Evolutionary conservation across 768 basidiomycete species (phyloP).

Genomic region (Suillus weaverae): DNA sequence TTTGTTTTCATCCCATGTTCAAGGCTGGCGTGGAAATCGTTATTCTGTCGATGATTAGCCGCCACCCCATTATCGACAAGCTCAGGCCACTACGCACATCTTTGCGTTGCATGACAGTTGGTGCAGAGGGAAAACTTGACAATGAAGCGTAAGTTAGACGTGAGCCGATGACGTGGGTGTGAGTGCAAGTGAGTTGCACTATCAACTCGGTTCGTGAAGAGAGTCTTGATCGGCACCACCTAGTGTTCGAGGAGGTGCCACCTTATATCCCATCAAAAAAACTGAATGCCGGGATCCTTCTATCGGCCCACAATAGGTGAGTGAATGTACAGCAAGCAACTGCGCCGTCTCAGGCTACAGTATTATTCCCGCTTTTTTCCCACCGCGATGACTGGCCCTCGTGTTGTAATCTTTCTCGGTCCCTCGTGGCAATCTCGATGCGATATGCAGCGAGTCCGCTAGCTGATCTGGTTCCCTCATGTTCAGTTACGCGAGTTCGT

Average conservation of each 20-base stretch:
- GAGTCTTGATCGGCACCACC: background rate
- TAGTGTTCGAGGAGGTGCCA: background rate
- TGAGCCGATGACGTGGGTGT: slow-evolving; percentile 5
- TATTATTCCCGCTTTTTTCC: slow-evolving; percentile 1
- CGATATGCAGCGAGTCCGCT: background rate
- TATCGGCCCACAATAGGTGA: background rate
- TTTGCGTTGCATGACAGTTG: background rate
- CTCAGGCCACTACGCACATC: slow-evolving; percentile 5
- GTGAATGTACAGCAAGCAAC: slow-evolving; percentile 1
- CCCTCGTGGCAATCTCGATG: slow-evolving; percentile 7
- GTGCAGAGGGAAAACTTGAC: slow-evolving; percentile 10
- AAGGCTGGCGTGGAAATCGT: slow-evolving; percentile 1
- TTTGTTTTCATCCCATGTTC: slow-evolving; percentile 7
- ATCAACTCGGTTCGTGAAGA: background rate
- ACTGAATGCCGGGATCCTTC: background rate
- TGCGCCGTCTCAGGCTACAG: slow-evolving; percentile 6
- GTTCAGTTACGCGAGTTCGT: background rate
- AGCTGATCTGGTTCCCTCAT: background rate
- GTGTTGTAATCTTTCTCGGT: slow-evolving; percentile 10
- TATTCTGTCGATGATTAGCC: slow-evolving; percentile 11
- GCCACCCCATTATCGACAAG: background rate
- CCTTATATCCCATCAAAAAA: background rate
- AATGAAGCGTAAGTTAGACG: slow-evolving; percentile 5
- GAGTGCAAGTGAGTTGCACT: background rate
- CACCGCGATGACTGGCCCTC: slow-evolving; percentile 1